Percentiles rank a stretch among this genome's conserved stretches.
These are phyloP conservation scores for Tephrocybe sp. DNA, from an alignment of 768 basidiomycete species.

Conservation along the genomic window DNA sequence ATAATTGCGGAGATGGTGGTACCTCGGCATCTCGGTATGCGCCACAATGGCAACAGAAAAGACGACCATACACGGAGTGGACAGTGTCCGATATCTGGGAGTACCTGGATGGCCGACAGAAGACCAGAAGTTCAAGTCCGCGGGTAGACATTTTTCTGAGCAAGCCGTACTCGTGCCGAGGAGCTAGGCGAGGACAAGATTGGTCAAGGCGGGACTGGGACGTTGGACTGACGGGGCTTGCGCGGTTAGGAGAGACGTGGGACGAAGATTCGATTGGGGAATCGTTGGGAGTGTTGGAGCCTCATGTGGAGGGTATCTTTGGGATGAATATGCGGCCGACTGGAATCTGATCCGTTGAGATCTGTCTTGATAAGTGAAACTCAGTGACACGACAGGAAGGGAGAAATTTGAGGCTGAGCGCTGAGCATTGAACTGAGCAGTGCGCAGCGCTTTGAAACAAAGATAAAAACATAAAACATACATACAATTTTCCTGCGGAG, in stretches of 20 bases:
- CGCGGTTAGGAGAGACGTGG: slow-evolving; percentile 50
- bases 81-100: slow-evolving; percentile 53
- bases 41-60: slow-evolving; percentile 41
- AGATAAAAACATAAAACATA: not conserved
- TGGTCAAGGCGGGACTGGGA: slow-evolving; percentile 75
- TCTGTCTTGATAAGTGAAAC: no score
- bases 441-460: no score
- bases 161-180: slow-evolving; percentile 43
- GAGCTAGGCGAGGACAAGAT: slow-evolving; percentile 69
- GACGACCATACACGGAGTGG: slow-evolving; percentile 50
- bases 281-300: slow-evolving; percentile 47
- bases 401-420: no score
- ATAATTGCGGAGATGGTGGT: slow-evolving; percentile 30
- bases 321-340: slow-evolving; percentile 39
- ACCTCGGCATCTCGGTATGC: slow-evolving; percentile 54
- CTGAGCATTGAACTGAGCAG: no score
- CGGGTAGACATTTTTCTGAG: slow-evolving; percentile 53
- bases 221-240: slow-evolving; percentile 46
- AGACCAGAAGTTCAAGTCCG: slow-evolving; percentile 35
- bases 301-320: slow-evolving; percentile 52
- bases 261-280: slow-evolving; percentile 50
- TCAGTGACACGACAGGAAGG: no score
- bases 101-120: slow-evolving; percentile 49
- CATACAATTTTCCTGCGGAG: slow-evolving; percentile 4
- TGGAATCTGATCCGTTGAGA: slow-evolving; percentile 29